These are phyloP conservation scores for Candida sonorensis DNA, from an alignment of 805 yeast species.

Conservation along the genomic window DNA sequence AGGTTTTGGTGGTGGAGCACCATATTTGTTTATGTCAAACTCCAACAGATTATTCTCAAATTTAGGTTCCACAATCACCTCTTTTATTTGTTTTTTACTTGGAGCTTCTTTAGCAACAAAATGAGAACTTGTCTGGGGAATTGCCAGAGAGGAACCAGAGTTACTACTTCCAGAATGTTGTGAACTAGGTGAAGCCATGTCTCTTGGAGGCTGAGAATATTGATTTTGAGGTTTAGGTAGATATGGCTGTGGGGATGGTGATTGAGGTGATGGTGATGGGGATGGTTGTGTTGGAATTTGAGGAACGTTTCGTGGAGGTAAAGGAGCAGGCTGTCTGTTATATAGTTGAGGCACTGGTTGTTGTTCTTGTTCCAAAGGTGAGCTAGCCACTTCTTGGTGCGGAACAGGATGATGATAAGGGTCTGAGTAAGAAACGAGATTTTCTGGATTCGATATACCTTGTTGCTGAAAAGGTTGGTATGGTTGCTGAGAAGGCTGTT, in stretches of 20 bases:
- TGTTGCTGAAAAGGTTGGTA: neutral
- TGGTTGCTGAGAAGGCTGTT: neutral
- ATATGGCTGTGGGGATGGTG: neutral
- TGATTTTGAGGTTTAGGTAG: neutral
- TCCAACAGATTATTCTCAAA: constrained; percentile 25
- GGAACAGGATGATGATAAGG: constrained; percentile 1
- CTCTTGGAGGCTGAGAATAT: too few relatives aligned
- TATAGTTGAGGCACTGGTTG: neutral
- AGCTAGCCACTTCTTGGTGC: too few relatives aligned
- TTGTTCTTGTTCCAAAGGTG: too few relatives aligned
- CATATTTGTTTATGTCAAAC: constrained; percentile 31
- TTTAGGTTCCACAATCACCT: constrained; percentile 20
- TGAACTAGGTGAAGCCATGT: too few relatives aligned
- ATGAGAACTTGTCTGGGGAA: constrained; percentile 4
- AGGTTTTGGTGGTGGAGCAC: constrained; percentile 43
- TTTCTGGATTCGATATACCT: too few relatives aligned
- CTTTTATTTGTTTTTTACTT: constrained; percentile 11
- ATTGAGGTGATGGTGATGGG: neutral
- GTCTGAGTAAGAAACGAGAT: neutral
- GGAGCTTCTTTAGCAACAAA: constrained; percentile 4
- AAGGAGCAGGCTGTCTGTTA: neutral
- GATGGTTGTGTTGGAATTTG: neutral
- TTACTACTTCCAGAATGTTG: constrained; percentile 1
- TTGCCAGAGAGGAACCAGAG: constrained; percentile 5
- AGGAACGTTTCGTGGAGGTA: constrained; percentile 1